Conservation (phyloP, 2,329 filamentous ascomycete genomes). For the Fusarium nygamai region DNA sequence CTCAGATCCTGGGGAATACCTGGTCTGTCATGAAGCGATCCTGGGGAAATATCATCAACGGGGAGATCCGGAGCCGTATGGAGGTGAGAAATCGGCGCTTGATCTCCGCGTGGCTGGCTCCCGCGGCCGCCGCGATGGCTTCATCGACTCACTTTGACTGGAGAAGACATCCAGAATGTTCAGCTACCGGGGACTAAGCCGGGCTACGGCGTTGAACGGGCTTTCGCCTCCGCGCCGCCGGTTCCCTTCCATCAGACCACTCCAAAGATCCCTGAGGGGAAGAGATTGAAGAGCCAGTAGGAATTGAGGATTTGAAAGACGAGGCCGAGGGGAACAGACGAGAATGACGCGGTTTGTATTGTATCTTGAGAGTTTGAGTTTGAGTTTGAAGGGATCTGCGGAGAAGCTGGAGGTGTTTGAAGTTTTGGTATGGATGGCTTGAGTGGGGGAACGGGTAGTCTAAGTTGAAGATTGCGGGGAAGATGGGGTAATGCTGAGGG, state of each 20-base stretch:
- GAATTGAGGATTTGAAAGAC: background rate
- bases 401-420: constrained; percentile 1
- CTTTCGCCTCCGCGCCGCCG: constrained; percentile 26
- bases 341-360: constrained; percentile 14
- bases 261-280: background rate
- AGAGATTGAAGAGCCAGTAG: background rate
- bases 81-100: background rate
- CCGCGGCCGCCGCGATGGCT: background rate
- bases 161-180: background rate
- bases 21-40: background rate
- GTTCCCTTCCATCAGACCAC: constrained; percentile 18
- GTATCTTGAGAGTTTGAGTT: background rate
- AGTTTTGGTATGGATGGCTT: constrained; percentile 5
- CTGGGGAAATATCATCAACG: background rate
- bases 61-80: background rate
- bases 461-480: constrained; percentile 33
- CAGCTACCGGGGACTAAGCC: constrained; percentile 3
- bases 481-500: constrained; percentile 25
- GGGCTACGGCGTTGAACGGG: constrained; percentile 15
- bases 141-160: background rate
- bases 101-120: constrained; percentile 8
- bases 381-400: background rate
- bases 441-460: constrained; percentile 38
- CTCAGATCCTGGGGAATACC: background rate
- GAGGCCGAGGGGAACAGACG: background rate